Base-by-base conservation (phyloP, 495 filamentous ascomycete species). In the Talaromyces liani region DNA sequence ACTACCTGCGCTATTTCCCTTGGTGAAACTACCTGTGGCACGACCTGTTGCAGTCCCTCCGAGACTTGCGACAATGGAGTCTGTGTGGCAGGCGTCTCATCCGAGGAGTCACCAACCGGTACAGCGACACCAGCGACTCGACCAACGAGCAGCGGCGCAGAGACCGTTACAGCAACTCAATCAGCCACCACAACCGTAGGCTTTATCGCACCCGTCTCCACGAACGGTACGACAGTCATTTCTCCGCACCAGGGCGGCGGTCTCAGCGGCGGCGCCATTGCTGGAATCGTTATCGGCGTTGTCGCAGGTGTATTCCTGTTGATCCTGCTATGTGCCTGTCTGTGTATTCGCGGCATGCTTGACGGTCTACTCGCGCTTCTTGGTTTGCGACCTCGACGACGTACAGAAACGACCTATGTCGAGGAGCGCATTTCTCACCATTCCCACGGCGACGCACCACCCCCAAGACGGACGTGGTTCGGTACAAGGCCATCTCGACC, bases 221-320 rank as follows among this genome's bases (percentile, higher is more conserved):
- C 86, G 31, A 79, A 80, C 25, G 78, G 75, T 20, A 75, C 77
- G 3, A 71, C 78, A 0, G 73, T 82, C 34, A 78, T 72, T 74
- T 77, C 69, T 1, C 72, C 75, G 20, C 62, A 72, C 20, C 69
- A 68, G 45, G 71, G 80, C 63, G 77, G 81, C 58, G 83, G 84
- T 61, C 79, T 97, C 55, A 91, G 88, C 69, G 85, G 84, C 58
- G 92, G 92, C 63, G 92, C 92, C 25, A 96, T 97, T 68, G 92
- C 92, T n/a, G 92, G 92, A 51, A 97, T 97, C 66, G 92, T 97
- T 65, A 89, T 97, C 57, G 92, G 92, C 66, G 85, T 87, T 5
- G 83, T 97, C 66, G 85, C 83, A n/a, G 92, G 88, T 68, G 80
- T 92, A 24, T 71, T 87, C 57, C 73, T 96, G 2, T 79, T 96